A percentile compares a stretch with the other conserved stretches of the same genome.
Conservation (phyloP, 352 stramenopile genomes). For the Phytopythium aichiense region DNA sequence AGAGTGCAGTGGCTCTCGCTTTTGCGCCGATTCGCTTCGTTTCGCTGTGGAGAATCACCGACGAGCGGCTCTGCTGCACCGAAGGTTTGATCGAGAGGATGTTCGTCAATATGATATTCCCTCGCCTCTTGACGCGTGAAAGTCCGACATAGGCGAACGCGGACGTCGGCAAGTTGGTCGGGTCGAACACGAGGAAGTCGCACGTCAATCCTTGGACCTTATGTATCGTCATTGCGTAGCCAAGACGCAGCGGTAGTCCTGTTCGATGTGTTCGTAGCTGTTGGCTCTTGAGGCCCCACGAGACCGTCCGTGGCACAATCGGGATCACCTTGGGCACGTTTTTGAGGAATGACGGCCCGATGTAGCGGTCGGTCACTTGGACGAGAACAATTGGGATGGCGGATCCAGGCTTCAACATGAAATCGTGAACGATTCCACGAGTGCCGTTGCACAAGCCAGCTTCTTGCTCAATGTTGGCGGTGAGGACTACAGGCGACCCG, state of each 20-base stretch:
- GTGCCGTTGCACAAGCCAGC: constrained; percentile 3
- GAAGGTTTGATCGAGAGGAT: neutral
- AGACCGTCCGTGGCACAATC: neutral
- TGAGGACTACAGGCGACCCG: neutral
- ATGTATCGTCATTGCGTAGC: constrained; percentile 1
- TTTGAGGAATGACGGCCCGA: neutral
- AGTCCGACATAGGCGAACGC: neutral
- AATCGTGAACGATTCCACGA: neutral
- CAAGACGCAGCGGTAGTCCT: neutral
- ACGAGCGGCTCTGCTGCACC: neutral
- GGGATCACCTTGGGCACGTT: neutral
- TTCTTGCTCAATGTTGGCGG: neutral
- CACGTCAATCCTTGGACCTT: neutral
- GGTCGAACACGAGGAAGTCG: neutral
- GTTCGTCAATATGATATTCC: neutral
- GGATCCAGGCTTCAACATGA: neutral
- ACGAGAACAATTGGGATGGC: constrained; percentile 1
- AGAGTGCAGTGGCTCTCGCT: neutral
- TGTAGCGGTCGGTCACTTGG: constrained; percentile 1
- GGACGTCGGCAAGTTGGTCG: neutral
- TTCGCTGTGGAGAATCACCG: neutral
- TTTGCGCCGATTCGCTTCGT: neutral
- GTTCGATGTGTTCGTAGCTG: neutral
- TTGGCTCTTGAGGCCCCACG: neutral
- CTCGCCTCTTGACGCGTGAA: neutral